These are phyloP conservation scores for Penicillium sp. DNA, from an alignment of 2,329 filamentous ascomycete genomes.

Conservation along the genomic window DNA sequence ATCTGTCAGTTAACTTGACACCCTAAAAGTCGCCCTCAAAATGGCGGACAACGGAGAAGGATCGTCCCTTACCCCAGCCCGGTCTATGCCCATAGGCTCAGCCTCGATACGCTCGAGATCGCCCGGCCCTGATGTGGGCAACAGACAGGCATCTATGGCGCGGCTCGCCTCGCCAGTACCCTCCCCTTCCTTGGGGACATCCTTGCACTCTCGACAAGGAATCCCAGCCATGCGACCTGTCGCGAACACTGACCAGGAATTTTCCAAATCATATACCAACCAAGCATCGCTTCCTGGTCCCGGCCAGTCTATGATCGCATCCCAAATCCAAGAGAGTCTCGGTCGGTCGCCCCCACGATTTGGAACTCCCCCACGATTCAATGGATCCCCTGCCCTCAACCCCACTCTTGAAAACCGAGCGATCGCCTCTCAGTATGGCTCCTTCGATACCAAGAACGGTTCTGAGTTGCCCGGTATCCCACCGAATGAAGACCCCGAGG, in stretches of 20 bases:
- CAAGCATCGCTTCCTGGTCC: conserved; percentile 69
- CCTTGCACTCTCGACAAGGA: conserved; percentile 43
- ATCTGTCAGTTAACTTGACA: conserved; percentile 4
- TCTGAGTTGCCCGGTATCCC: conserved; percentile 37
- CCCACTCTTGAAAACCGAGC: conserved; percentile 50
- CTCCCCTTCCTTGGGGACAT: conserved; percentile 38
- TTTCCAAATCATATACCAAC: conserved; percentile 61
- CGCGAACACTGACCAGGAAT: conserved; percentile 54
- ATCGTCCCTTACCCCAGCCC: conserved; percentile 35
- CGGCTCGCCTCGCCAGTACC: conserved; percentile 59
- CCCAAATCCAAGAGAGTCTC: conserved; percentile 76
- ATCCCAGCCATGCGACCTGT: conserved; percentile 34
- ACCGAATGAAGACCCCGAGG: conserved; percentile 84
- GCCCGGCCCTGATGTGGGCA: conserved; percentile 45
- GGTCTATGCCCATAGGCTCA: conserved; percentile 35
- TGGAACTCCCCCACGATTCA: conserved; percentile 52
- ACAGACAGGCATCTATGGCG: conserved; percentile 56
- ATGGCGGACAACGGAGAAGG: conserved; percentile 43
- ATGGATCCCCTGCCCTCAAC: conserved; percentile 60
- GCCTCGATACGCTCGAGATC: conserved; percentile 39
- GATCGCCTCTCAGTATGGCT: conserved; percentile 77
- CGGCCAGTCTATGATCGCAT: conserved; percentile 83
- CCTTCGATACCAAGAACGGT: conserved; percentile 67
- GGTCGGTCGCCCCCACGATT: conserved; percentile 52
- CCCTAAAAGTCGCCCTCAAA: conserved; percentile 13